These are phyloP conservation scores for Conoideocrella luteorostrata DNA, from an alignment of 2,329 filamentous ascomycete species.

Conservation along the genomic window DNA sequence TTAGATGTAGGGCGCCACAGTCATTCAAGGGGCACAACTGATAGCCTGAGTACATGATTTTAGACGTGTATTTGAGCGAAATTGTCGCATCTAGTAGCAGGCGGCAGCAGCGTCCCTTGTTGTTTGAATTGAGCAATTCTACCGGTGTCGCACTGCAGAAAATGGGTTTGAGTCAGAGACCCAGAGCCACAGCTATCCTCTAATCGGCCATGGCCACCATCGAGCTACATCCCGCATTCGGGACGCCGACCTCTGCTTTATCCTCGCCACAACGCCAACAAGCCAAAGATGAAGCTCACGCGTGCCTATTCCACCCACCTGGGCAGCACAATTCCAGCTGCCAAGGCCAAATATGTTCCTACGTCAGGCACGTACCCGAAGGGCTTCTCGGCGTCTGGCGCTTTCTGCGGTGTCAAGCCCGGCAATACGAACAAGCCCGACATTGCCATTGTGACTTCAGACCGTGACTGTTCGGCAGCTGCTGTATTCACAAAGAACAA, in stretches of 20 bases:
- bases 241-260: background rate
- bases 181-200: background rate
- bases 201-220: slow-evolving; percentile 3
- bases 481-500: slow-evolving; percentile 98
- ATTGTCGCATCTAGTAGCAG: no score
- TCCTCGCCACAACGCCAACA: slow-evolving; percentile 10
- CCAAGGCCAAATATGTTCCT: slow-evolving; percentile 88
- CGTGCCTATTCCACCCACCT: slow-evolving; percentile 27
- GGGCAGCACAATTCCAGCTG: slow-evolving; percentile 51
- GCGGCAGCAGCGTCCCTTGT: no score
- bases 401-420: slow-evolving; percentile 88
- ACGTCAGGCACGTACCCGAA: slow-evolving; percentile 79
- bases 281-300: slow-evolving; percentile 24
- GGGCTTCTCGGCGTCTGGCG: slow-evolving; percentile 81
- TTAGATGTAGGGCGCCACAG: no score
- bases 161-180: background rate
- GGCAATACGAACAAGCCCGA: slow-evolving; percentile 89
- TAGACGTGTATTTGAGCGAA: no score
- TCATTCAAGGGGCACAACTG: no score
- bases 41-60: no score
- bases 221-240: background rate
- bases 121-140: no score
- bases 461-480: slow-evolving; percentile 76
- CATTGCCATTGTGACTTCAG: slow-evolving; percentile 80
- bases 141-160: no score